Evolutionary conservation across 768 basidiomycete genomes (phyloP).

Genomic region (Favolaschia claudopus): DNA sequence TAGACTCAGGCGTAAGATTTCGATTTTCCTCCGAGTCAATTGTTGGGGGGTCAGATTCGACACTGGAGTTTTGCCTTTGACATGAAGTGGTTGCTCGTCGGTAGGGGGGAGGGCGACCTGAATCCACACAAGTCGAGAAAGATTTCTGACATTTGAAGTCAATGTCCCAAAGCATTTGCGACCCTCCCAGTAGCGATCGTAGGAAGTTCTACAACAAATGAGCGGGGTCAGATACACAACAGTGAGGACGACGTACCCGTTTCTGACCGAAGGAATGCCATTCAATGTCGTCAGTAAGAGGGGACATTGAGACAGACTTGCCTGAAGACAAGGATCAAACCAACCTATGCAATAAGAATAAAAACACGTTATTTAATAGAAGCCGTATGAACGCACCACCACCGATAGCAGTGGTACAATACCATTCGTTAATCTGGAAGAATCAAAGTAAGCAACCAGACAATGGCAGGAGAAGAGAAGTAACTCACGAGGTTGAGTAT

Average conservation of each 20-base stretch:
- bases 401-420: slow-evolving; percentile 90
- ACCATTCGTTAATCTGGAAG: slow-evolving; percentile 77
- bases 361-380: not conserved
- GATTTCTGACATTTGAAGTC: slow-evolving; percentile 77
- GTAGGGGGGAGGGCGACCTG: slow-evolving; percentile 71
- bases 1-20: slow-evolving; percentile 71
- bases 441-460: no score
- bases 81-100: slow-evolving; percentile 48
- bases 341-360: slow-evolving; percentile 60
- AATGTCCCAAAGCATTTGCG: slow-evolving; percentile 82
- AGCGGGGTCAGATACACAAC: not conserved
- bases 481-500: no score
- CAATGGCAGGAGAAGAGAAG: no score
- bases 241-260: slow-evolving; percentile 55
- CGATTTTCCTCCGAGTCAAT: slow-evolving; percentile 70
- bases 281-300: not conserved
- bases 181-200: slow-evolving; percentile 90
- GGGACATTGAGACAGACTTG: slow-evolving; percentile 43
- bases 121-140: slow-evolving; percentile 82
- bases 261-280: slow-evolving; percentile 49
- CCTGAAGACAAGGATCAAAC: slow-evolving; percentile 90
- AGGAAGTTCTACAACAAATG: slow-evolving; percentile 66
- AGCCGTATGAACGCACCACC: slow-evolving; percentile 67
- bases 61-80: slow-evolving; percentile 61
- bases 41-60: slow-evolving; percentile 56